phyloP scores from a whole-genome alignment of 2,329 filamentous ascomycete genomes.

The Talaromyces verruculosus region DNA sequence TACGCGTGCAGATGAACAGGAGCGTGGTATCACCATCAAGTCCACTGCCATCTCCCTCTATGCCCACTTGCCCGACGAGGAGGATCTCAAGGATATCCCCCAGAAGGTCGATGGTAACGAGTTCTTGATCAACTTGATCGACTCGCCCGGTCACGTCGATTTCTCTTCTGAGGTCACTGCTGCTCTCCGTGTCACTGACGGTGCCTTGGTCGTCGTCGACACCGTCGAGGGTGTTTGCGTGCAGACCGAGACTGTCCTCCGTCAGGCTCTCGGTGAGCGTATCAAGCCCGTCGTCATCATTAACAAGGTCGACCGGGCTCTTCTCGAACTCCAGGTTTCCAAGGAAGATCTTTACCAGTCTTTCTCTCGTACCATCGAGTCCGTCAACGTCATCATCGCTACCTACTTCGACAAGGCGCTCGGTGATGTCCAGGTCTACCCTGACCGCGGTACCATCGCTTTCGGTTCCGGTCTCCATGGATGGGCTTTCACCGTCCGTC shows the following conservation, averaged over 20 bases:
- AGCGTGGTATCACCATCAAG: conserved; percentile 99
- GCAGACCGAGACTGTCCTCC: conserved; percentile 98
- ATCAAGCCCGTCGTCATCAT: conserved; percentile 99
- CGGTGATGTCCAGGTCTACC: conserved; percentile 98
- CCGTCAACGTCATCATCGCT: conserved; percentile 99
- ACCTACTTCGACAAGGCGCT: conserved; percentile 97
- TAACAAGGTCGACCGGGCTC: conserved; percentile 99
- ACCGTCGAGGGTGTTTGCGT: conserved; percentile 99
- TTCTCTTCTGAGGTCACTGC: conserved; percentile 99
- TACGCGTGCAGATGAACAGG: conserved; percentile 96
- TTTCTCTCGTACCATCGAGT: conserved; percentile 99
- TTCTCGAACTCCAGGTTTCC: conserved; percentile 96
- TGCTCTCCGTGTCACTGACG: conserved; percentile 98
- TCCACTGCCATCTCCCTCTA: conserved; percentile 99
- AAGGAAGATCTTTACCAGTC: conserved; percentile 99
- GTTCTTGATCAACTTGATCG: conserved; percentile 99
- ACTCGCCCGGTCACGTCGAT: conserved; percentile 99
- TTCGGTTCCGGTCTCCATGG: conserved; percentile 99
- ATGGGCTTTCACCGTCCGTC: conserved; percentile 98
- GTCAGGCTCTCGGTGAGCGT: conserved; percentile 98
- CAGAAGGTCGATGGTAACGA: conserved; percentile 85
- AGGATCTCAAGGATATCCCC: conserved; percentile 93
- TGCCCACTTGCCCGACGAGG: conserved; percentile 73
- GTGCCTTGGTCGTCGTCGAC: conserved; percentile 99
- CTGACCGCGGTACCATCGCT: conserved; percentile 93